A percentile compares a stretch with the other conserved stretches of the same genome.
Conservation (phyloP, 225 moss, liverwort and hornwort species). For the Pleurozium schreberi region DNA sequence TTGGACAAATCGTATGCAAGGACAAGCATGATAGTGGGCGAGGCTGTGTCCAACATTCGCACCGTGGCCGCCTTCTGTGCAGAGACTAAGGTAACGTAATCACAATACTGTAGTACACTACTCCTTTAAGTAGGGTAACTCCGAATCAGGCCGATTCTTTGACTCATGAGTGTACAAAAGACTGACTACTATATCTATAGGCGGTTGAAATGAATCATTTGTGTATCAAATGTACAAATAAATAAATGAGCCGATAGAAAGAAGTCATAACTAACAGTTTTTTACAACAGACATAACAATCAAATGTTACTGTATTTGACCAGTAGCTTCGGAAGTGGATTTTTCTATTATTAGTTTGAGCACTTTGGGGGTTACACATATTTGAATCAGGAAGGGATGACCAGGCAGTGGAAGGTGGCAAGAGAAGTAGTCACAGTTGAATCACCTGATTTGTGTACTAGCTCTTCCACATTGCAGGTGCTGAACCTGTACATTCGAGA, state of each 20-base stretch:
- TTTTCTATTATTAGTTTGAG: background rate
- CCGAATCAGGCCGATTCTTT: background rate
- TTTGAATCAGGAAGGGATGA: background rate
- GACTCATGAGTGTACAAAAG: background rate
- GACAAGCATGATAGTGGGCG: slow-evolving; percentile 22
- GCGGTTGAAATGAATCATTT: background rate
- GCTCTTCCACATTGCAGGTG: slow-evolving; percentile 14
- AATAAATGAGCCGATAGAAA: background rate
- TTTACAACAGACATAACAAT: background rate
- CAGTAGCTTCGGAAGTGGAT: background rate
- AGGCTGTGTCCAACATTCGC: slow-evolving; percentile 29
- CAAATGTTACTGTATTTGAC: background rate
- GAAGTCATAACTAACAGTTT: background rate
- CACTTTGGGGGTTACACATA: background rate
- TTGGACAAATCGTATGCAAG: slow-evolving; percentile 23
- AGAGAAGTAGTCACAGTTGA: background rate
- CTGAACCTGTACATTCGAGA: slow-evolving; percentile 41
- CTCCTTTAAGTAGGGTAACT: background rate
- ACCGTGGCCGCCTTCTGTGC: slow-evolving; percentile 37
- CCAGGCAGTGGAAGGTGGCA: background rate
- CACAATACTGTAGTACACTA: background rate
- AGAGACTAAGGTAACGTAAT: slow-evolving; percentile 21
- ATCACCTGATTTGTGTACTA: background rate
- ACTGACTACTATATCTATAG: background rate
- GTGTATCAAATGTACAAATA: background rate